These are phyloP conservation scores for Mycena albidolilacea DNA, from an alignment of 768 basidiomycete species.

Conservation along the genomic window DNA sequence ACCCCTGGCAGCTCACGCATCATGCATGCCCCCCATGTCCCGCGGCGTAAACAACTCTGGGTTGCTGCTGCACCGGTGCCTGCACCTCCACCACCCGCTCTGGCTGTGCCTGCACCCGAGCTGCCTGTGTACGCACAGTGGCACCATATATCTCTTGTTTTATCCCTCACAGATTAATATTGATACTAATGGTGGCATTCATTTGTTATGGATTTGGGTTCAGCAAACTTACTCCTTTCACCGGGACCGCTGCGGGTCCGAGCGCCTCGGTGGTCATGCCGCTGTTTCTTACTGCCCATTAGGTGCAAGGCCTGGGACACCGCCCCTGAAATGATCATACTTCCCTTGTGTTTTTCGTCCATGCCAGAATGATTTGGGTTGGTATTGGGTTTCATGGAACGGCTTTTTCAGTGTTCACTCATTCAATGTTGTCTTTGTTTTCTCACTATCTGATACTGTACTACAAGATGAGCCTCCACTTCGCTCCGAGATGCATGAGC, in stretches of 20 bases:
- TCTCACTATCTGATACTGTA: too few relatives aligned
- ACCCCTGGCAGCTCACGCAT: slow-evolving; percentile 69
- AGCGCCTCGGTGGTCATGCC: background rate
- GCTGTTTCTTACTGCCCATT: background rate
- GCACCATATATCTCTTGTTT: slow-evolving; percentile 57
- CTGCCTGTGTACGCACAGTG: slow-evolving; percentile 72
- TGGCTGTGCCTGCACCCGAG: slow-evolving; percentile 44
- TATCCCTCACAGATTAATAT: background rate
- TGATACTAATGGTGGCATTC: too few relatives aligned
- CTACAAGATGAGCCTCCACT: too few relatives aligned
- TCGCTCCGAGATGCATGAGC: too few relatives aligned
- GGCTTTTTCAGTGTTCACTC: too few relatives aligned
- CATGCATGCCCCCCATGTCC: slow-evolving; percentile 58
- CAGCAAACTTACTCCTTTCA: slow-evolving; percentile 27
- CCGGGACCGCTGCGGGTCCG: slow-evolving; percentile 26
- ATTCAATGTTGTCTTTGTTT: too few relatives aligned
- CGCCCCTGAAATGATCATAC: slow-evolving; percentile 29
- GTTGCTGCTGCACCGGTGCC: slow-evolving; percentile 34
- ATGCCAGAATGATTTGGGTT: too few relatives aligned
- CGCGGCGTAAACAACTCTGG: slow-evolving; percentile 41
- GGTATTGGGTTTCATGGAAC: too few relatives aligned
- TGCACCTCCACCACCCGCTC: slow-evolving; percentile 44
- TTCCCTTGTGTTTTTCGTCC: too few relatives aligned
- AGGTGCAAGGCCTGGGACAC: slow-evolving; percentile 25
- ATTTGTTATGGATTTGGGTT: background rate